Percentiles rank a stretch among this genome's conserved stretches.
Evolutionary conservation across 2,329 filamentous ascomycete genomes (phyloP).

Genomic region (Knufia fluminis): DNA sequence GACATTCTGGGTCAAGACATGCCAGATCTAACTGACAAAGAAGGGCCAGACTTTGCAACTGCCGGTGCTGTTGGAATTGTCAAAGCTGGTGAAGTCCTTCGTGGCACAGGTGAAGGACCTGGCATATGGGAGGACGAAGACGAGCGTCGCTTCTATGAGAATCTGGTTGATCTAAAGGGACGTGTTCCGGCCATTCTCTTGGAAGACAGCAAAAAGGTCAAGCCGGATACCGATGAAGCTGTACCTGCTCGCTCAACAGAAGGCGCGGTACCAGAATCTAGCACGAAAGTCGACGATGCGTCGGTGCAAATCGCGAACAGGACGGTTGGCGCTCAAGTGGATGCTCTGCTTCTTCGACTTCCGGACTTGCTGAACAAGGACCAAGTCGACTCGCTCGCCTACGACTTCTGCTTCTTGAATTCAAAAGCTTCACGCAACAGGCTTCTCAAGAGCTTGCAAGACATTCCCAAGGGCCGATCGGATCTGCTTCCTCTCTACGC

Average conservation of each 20-base stretch:
- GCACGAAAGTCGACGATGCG: constrained; percentile 55
- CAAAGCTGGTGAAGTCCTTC: constrained; percentile 86
- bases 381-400: constrained; percentile 77
- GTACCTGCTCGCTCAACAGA: constrained; percentile 33
- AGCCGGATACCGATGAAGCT: constrained; percentile 69
- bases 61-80: constrained; percentile 83
- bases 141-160: constrained; percentile 95
- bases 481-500: constrained; percentile 87
- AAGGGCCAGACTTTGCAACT: constrained; percentile 54
- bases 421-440: constrained; percentile 96
- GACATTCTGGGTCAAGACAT: constrained; percentile 84
- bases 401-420: constrained; percentile 97
- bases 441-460: constrained; percentile 82
- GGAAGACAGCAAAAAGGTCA: constrained; percentile 85
- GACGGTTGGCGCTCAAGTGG: constrained; percentile 92
- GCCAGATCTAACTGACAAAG: constrained; percentile 82
- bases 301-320: constrained; percentile 96
- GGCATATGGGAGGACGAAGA: constrained; percentile 99
- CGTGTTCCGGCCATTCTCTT: constrained; percentile 90
- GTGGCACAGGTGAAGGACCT: constrained; percentile 77
- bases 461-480: constrained; percentile 86
- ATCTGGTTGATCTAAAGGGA: constrained; percentile 86
- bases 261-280: constrained; percentile 34
- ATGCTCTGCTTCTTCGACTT: constrained; percentile 76
- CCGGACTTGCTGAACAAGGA: constrained; percentile 90